Evolutionary conservation across 23 red algal species (phyloP).

Genomic region (Gracilaria vermiculophylla): DNA sequence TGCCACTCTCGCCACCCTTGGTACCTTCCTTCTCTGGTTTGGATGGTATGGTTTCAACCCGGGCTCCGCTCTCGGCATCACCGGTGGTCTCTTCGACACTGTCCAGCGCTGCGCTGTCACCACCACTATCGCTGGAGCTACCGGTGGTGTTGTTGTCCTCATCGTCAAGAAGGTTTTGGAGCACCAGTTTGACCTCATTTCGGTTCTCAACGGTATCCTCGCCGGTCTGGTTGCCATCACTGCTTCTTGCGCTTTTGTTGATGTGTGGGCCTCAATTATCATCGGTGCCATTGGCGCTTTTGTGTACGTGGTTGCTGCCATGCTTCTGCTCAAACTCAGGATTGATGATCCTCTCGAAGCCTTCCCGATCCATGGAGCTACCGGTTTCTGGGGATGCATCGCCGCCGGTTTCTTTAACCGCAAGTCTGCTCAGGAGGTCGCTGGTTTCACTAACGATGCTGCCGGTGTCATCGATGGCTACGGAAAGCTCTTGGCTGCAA

Average conservation of each 20-base stretch:
- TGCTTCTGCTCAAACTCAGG: conserved; percentile 62
- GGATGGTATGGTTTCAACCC: conserved; percentile 99
- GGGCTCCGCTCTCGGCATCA: conserved; percentile 81
- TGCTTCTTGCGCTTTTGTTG: conserved; percentile 80
- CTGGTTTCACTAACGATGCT: conserved; percentile 33
- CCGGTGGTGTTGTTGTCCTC: conserved; percentile 75
- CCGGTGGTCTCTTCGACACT: conserved; percentile 9
- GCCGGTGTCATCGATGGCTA: conserved; percentile 6
- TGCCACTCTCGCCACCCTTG: conserved; percentile 75
- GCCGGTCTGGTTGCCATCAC: conserved; percentile 87
- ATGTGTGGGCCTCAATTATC: conserved; percentile 74
- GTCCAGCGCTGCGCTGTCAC: conserved; percentile 64
- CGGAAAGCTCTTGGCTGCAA: conserved; percentile 38
- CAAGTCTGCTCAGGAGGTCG: conserved; percentile 30
- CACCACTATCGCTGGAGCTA: conserved; percentile 81
- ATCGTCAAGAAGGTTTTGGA: conserved; percentile 63
- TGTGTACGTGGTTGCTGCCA: conserved; percentile 69
- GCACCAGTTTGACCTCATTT: conserved; percentile 73
- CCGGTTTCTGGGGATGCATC: conserved; percentile 85
- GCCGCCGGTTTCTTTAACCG: conserved; percentile 76
- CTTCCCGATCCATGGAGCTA: conserved; percentile 82
- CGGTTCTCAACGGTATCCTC: conserved; percentile 88
- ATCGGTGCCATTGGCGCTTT: conserved; percentile 80
- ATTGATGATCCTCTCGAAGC: conserved; percentile 95
- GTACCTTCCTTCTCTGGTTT: conserved; percentile 94